A percentile compares a stretch with the other conserved stretches of the same genome.
phyloP scores from a whole-genome alignment of 208 protist genomes.

The Wallacemonas sp. region DNA sequence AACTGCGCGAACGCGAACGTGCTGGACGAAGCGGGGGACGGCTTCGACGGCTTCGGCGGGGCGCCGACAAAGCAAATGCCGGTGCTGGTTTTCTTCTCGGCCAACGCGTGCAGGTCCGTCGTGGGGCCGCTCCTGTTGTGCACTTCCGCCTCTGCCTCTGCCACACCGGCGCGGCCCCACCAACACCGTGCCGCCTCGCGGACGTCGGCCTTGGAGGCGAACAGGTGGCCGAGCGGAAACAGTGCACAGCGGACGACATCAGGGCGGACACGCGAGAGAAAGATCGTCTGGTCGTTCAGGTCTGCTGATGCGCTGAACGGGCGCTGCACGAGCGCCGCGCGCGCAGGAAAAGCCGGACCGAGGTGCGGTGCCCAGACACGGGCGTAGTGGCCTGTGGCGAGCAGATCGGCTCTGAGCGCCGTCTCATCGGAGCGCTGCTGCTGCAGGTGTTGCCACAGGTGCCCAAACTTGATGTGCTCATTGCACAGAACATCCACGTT shows the following conservation, averaged over 20 bases:
- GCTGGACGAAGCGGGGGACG: slow-evolving; percentile 11
- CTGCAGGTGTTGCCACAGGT: slow-evolving; percentile 30
- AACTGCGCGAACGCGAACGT: slow-evolving; percentile 50
- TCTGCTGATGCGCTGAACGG: slow-evolving; percentile 58
- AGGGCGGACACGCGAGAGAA: slow-evolving; percentile 55
- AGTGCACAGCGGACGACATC: slow-evolving; percentile 34
- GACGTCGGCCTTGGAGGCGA: slow-evolving; percentile 64
- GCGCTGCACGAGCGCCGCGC: slow-evolving; percentile 40
- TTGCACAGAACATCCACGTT: slow-evolving; percentile 90
- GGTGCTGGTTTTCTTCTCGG: slow-evolving; percentile 73
- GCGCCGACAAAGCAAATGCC: slow-evolving; percentile 79
- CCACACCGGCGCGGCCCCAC: slow-evolving; percentile 10
- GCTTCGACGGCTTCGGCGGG: background rate
- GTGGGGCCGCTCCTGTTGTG: slow-evolving; percentile 15
- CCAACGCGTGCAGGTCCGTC: slow-evolving; percentile 9
- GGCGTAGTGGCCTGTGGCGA: slow-evolving; percentile 87
- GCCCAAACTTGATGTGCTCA: slow-evolving; percentile 72
- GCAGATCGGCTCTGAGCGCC: slow-evolving; percentile 14
- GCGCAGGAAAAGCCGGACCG: background rate
- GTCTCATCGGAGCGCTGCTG: slow-evolving; percentile 1
- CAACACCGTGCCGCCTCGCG: slow-evolving; percentile 43
- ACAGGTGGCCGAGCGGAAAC: slow-evolving; percentile 79
- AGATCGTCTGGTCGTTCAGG: slow-evolving; percentile 80
- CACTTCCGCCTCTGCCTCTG: no score
- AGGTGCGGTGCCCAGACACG: slow-evolving; percentile 28